These are phyloP conservation scores for Penicillium sp. DNA, from an alignment of 2,329 filamentous ascomycete genomes.

Conservation along the genomic window DNA sequence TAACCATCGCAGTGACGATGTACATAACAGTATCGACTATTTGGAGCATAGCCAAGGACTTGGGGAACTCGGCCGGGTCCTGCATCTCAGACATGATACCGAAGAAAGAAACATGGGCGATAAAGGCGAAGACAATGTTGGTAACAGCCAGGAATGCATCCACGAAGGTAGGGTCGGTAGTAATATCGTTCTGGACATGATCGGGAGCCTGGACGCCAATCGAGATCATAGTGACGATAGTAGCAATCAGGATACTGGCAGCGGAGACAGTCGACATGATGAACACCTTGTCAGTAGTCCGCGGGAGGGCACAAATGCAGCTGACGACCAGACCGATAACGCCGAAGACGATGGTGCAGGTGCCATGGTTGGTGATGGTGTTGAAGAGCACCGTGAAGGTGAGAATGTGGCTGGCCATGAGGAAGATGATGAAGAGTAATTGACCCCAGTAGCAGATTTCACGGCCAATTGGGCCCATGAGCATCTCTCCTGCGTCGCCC, in stretches of 20 bases:
- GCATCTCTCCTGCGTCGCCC: constrained; percentile 64
- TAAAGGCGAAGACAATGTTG: constrained; percentile 70
- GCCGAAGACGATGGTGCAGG: constrained; percentile 64
- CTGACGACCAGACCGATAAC: constrained; percentile 59
- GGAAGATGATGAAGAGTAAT: constrained; percentile 64
- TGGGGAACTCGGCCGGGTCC: constrained; percentile 59
- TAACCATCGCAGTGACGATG: constrained; percentile 64
- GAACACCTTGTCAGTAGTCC: constrained; percentile 63
- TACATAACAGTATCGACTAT: constrained; percentile 62
- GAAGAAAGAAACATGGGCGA: constrained; percentile 66
- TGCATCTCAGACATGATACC: constrained; percentile 65
- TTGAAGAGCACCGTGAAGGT: constrained; percentile 69
- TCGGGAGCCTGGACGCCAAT: constrained; percentile 56
- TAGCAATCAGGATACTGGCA: constrained; percentile 62
- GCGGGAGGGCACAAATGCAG: constrained; percentile 59
- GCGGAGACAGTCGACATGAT: constrained; percentile 64
- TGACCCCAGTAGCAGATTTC: constrained; percentile 64
- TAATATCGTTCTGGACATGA: constrained; percentile 36
- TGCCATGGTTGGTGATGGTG: constrained; percentile 60
- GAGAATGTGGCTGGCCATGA: constrained; percentile 68
- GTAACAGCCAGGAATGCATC: constrained; percentile 49
- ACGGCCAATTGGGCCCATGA: constrained; percentile 61
- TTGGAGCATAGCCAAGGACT: constrained; percentile 63
- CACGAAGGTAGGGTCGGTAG: constrained; percentile 51
- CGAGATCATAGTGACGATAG: constrained; percentile 65